phyloP scores from a whole-genome alignment of 169 alveolate genomes.

The Sarcocystis neurona region DNA sequence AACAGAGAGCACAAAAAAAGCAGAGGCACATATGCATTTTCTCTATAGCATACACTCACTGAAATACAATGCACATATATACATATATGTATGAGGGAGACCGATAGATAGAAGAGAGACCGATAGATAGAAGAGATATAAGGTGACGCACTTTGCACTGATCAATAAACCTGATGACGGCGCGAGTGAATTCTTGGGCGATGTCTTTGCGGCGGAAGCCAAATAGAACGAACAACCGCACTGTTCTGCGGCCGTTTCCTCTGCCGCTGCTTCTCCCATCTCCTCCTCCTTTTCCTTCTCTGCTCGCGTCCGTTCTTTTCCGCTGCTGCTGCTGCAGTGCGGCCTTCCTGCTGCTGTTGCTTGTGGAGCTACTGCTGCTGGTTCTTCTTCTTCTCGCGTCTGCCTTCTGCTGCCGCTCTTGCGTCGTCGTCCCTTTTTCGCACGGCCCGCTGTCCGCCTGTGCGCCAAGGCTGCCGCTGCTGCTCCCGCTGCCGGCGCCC shows the following conservation, averaged over 20 bases:
- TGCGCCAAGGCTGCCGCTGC: background rate
- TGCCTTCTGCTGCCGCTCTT: background rate
- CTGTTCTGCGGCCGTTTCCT: background rate
- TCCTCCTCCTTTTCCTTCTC: background rate
- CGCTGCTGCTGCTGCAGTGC: background rate
- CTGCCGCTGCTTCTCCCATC: background rate
- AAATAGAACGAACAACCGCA: slow-evolving; percentile 21
- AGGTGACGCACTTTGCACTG: slow-evolving; percentile 17
- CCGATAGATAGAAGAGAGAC: no score
- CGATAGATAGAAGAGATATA: no score
- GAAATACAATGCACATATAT: no score
- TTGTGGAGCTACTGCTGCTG: background rate
- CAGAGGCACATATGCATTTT: no score
- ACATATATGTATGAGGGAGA: no score
- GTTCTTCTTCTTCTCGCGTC: background rate
- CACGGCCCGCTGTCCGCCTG: background rate
- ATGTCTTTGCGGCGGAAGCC: background rate
- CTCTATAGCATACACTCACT: no score
- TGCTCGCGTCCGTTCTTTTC: background rate
- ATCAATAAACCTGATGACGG: background rate
- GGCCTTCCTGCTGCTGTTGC: background rate
- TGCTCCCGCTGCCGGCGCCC: no score
- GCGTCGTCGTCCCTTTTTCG: background rate
- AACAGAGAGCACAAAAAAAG: no score
- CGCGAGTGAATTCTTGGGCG: slow-evolving; percentile 14